These are phyloP conservation scores for Mortierella sp. DNA, from an alignment of 371 early-diverging fungal species.

Conservation along the genomic window DNA sequence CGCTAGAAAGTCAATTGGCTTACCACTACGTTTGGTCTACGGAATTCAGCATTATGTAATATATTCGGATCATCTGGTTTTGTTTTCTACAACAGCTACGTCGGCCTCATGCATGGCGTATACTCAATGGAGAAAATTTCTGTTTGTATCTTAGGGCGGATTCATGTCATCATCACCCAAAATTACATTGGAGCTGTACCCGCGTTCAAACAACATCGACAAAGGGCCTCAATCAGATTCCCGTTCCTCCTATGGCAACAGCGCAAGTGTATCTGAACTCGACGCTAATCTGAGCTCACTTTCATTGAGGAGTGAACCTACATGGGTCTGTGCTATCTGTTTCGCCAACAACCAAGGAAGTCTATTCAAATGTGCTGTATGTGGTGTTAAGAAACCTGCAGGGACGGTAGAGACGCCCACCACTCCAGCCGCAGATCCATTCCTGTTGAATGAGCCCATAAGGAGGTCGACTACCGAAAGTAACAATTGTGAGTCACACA, in stretches of 20 bases:
- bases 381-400: conserved; percentile 73
- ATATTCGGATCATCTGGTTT: not conserved
- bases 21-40: conserved; percentile 64
- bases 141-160: conserved; percentile 58
- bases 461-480: not conserved
- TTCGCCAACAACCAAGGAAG: conserved; percentile 69
- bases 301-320: conserved; percentile 22
- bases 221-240: conserved; percentile 15
- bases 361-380: conserved; percentile 73
- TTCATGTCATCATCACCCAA: conserved; percentile 79
- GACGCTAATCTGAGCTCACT: conserved; percentile 8
- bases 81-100: not conserved
- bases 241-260: not conserved
- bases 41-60: conserved; percentile 69
- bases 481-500: not conserved
- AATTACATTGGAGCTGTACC: conserved; percentile 65
- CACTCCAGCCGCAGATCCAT: conserved; percentile 24
- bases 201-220: conserved; percentile 18
- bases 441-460: conserved; percentile 22
- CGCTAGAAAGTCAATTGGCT: conserved; percentile 66
- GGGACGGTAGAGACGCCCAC: conserved; percentile 9
- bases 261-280: conserved; percentile 5
- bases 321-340: conserved; percentile 87
- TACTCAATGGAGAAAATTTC: not conserved
- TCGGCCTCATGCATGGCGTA: not conserved